These are phyloP conservation scores for Mycena indigotica DNA, from an alignment of 768 basidiomycete species.

Conservation along the genomic window DNA sequence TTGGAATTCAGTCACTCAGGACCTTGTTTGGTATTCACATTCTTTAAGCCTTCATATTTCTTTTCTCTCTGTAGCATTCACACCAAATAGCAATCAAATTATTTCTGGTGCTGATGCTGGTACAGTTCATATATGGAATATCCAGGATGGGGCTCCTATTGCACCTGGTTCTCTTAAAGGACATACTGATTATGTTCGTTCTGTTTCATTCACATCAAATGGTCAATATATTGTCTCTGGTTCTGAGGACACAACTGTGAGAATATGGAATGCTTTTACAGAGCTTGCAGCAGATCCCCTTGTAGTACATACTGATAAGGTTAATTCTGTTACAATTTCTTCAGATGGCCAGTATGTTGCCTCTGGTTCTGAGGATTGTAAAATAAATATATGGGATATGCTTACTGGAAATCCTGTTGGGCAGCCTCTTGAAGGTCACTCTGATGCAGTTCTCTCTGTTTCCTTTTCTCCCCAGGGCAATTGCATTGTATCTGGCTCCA, in stretches of 20 bases:
- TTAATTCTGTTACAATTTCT: conserved; percentile 21
- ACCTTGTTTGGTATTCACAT: too few relatives aligned
- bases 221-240: conserved; percentile 22
- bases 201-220: not conserved
- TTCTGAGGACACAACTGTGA: conserved; percentile 17
- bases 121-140: too few relatives aligned
- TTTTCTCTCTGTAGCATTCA: too few relatives aligned
- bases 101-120: too few relatives aligned
- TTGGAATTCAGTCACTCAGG: too few relatives aligned
- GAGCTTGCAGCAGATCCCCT: not conserved
- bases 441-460: conserved; percentile 13
- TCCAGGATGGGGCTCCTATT: too few relatives aligned
- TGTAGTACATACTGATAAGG: conserved; percentile 5
- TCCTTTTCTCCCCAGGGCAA: not conserved
- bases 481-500: not conserved
- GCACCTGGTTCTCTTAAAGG: too few relatives aligned
- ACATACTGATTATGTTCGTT: too few relatives aligned
- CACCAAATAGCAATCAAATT: too few relatives aligned
- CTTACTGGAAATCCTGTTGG: not conserved
- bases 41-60: too few relatives aligned
- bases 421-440: conserved; percentile 14
- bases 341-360: conserved; percentile 21
- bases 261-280: conserved; percentile 17
- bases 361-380: conserved; percentile 19
- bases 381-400: not conserved